phyloP scores from a whole-genome alignment of 805 yeast genomes.

The Candida krabiensis region DNA sequence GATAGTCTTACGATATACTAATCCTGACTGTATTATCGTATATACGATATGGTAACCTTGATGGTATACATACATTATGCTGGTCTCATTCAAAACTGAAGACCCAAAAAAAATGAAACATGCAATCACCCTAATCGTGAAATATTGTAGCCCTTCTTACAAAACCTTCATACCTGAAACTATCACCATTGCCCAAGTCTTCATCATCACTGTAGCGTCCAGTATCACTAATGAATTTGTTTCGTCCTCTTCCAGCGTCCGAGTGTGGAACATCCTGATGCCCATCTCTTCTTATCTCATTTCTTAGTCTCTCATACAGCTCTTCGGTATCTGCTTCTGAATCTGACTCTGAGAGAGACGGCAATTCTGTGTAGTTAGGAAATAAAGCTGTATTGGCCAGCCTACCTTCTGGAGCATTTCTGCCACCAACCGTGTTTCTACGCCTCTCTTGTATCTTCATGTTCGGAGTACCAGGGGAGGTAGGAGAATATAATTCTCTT shows the following conservation, averaged over 20 bases:
- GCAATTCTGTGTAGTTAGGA: background rate
- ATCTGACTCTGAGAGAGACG: too few species aligned
- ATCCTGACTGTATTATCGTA: too few species aligned
- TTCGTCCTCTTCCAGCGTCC: background rate
- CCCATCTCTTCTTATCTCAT: slow-evolving; percentile 10
- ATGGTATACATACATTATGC: too few species aligned
- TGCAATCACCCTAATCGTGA: slow-evolving; percentile 4
- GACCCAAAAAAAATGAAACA: too few species aligned
- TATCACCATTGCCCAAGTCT: slow-evolving; percentile 8
- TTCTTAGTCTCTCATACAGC: slow-evolving; percentile 7
- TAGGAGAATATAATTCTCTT: background rate
- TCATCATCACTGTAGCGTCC: slow-evolving; percentile 4
- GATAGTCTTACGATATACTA: too few species aligned
- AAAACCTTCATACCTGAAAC: slow-evolving; percentile 18
- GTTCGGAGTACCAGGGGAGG: background rate
- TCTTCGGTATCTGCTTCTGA: slow-evolving; percentile 7
- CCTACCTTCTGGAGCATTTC: background rate
- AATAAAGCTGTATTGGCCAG: background rate
- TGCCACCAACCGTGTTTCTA: background rate
- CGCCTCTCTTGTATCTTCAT: background rate
- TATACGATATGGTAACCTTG: too few species aligned
- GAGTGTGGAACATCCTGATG: background rate
- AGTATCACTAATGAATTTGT: too few species aligned
- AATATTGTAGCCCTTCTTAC: slow-evolving; percentile 17
- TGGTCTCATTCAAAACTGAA: too few species aligned